phyloP scores from a whole-genome alignment of 2,329 filamentous ascomycete genomes.

The Tolypocladium ophioglossoides region DNA sequence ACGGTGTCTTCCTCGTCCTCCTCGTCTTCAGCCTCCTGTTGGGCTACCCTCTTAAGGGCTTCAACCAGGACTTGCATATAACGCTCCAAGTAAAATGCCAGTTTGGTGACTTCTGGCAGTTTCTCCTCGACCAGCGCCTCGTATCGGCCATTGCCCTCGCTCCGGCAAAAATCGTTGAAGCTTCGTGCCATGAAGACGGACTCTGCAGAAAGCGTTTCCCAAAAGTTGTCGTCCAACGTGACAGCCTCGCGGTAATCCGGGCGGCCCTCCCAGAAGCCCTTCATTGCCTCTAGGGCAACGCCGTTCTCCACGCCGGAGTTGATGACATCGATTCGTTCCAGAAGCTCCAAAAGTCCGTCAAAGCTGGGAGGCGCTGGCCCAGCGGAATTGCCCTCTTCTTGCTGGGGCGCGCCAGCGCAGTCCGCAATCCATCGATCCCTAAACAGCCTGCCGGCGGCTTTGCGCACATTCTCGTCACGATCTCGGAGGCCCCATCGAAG shows the following conservation, averaged over 20 bases:
- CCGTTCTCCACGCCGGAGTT: conserved; percentile 85
- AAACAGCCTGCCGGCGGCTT: conserved; percentile 83
- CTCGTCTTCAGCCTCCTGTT: conserved; percentile 45
- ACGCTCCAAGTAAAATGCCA: conserved; percentile 77
- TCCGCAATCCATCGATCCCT: conserved; percentile 97
- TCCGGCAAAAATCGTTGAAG: conserved; percentile 87
- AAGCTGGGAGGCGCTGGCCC: conserved; percentile 57
- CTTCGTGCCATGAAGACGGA: conserved; percentile 83
- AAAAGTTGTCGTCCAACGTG: conserved; percentile 63
- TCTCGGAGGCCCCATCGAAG: conserved; percentile 91
- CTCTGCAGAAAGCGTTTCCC: conserved; percentile 73
- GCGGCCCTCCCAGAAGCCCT: conserved; percentile 88
- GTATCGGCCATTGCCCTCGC: conserved; percentile 61
- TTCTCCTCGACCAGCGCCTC: conserved; percentile 79
- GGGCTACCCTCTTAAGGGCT: conserved; percentile 45
- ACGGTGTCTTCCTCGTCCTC: conserved; percentile 73
- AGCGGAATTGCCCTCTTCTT: conserved; percentile 43
- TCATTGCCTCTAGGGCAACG: conserved; percentile 89
- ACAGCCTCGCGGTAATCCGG: conserved; percentile 70
- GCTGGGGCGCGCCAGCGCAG: conserved; percentile 60
- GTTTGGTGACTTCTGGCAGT: conserved; percentile 84
- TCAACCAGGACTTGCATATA: conserved; percentile 64
- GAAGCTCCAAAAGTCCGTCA: conserved; percentile 76
- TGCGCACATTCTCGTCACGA: conserved; percentile 86
- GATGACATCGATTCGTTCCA: conserved; percentile 88